Evolutionary conservation across 495 filamentous ascomycete genomes (phyloP).

Genomic region (Annulohypoxylon stygium): DNA sequence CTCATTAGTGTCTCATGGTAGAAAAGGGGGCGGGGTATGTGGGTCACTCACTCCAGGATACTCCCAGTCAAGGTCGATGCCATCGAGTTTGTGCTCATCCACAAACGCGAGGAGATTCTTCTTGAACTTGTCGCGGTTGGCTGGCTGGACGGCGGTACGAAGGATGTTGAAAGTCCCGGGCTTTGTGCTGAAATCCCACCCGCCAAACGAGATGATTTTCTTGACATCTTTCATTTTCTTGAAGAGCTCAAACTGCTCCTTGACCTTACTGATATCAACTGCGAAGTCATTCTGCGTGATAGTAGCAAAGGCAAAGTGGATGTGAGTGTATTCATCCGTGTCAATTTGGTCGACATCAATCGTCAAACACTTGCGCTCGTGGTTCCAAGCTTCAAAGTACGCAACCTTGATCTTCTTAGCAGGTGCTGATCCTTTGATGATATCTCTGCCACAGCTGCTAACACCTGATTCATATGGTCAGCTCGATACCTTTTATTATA

Average conservation of each 20-base stretch:
- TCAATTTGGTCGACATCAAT: slow-evolving; percentile 45
- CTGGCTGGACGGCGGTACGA: slow-evolving; percentile 52
- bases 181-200: slow-evolving; percentile 61
- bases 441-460: slow-evolving; percentile 56
- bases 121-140: slow-evolving; percentile 54
- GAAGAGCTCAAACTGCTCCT: slow-evolving; percentile 46
- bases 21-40: not conserved
- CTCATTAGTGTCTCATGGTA: slow-evolving; percentile 17
- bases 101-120: slow-evolving; percentile 56
- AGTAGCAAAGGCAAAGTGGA: slow-evolving; percentile 61
- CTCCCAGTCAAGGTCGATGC: slow-evolving; percentile 58
- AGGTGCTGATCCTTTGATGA: slow-evolving; percentile 38
- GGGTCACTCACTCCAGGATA: slow-evolving; percentile 54
- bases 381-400: slow-evolving; percentile 52
- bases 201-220: slow-evolving; percentile 62
- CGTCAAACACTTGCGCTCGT: slow-evolving; percentile 45
- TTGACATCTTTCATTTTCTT: slow-evolving; percentile 44
- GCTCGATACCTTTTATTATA: slow-evolving; percentile 53
- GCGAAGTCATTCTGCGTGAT: slow-evolving; percentile 51
- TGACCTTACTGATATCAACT: slow-evolving; percentile 31
- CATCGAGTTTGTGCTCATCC: slow-evolving; percentile 36
- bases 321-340: slow-evolving; percentile 55
- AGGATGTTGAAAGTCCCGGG: slow-evolving; percentile 54
- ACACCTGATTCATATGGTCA: slow-evolving; percentile 54
- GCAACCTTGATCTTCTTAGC: slow-evolving; percentile 30